Evolutionary conservation across 2,329 filamentous ascomycete species (phyloP), one percentile per base, ranked within the genome.

Genomic region (Clonostachys rhizophaga): DNA sequence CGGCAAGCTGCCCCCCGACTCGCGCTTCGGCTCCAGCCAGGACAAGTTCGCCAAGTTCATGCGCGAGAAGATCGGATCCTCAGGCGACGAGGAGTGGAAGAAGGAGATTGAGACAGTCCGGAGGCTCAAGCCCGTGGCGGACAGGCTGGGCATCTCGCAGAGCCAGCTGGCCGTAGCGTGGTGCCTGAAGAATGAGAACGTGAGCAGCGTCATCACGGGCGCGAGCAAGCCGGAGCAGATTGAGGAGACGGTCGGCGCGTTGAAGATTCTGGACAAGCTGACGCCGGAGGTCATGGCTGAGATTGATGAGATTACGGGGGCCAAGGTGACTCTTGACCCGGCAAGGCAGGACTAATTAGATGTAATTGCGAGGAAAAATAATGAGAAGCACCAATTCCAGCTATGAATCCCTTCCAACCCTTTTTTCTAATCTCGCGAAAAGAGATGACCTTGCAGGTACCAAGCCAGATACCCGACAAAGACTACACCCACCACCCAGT

Each of bases 11-110:
- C 78, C 79, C 6, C 69, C 76, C 42, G 77, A 76, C 54, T 81
- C 74, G 24, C 76, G 78, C 14, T 84, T 79, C 56, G 78, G 74
- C 42, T 77, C 69, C 53, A 79, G 81, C 64, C 71, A 75, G 50
- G 73, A 73, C 45, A 74, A 76, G 55, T 84, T 84, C 62, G 75
- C 76, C 53, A 69, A 74, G 55, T 78, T 74, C 16, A 72, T 83
- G 73, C 53, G 67, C 50, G 72, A 74, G 55, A 64, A 64, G 44
- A 61, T 63, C 24, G 60, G 61, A 4, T 52, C 48, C 9, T 70
- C 79, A 46, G 68, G 78, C 62, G 75, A 80, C 50, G 74, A 78
- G 52, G 78, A 80, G 64, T 82, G 83, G 60, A 71, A 73, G 62
- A 59, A 61, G 12, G 65, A 71, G 54, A 70, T 73, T 68, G 68